Evolutionary conservation across 1,284 basidiomycete species (phyloP), one percentile per base, ranked within the genome.

Genomic region (Apiotrichum gamsii): DNA sequence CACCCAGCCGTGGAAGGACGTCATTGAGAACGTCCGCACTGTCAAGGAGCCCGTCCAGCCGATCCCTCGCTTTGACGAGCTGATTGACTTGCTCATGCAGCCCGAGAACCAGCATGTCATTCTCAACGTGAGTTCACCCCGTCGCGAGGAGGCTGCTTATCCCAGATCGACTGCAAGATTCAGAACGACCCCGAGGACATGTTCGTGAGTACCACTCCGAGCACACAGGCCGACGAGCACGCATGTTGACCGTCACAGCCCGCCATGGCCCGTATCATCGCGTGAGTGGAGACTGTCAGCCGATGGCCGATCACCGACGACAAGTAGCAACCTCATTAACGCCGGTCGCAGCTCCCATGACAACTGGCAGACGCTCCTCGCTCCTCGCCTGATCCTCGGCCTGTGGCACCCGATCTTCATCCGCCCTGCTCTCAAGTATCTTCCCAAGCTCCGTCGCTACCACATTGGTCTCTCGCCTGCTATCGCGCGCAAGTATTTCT

Each of bases 401-500:
- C 70, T 78, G 24, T 94, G 91, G 90, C 94, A 98, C 73, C 90
- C 95, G 5, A 80, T 84, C 43, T 98, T 96, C 75, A 74, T 97
- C 46, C 75, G 73, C 14, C 80, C 82, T 16, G 91, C 94, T 3
- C 83, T 85, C 70, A 72, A 74, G 30, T 75, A 83, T 50, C 75
- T 99, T 31, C 88, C 90, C 9, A 51, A 61, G 59, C 85, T 90
- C 70, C 78, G 80, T 39, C 81, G 90, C 33, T 89, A 87, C 46
- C 85, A 93, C 71, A 96, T 98, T 59, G 95, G 94, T 8, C 73
- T 78, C 40, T 85, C 72, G 61, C 75, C 79, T 4, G 64, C 74
- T 31, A 70, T 89, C 51, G 91, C 90, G 19, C 77, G 83, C 52
- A 78, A 82, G 62, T 95, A 87, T 73, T 98, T 98, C 70, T 98